Evolutionary conservation across 2,329 filamentous ascomycete genomes (phyloP).

Genomic region (Amylocarpus encephaloides): DNA sequence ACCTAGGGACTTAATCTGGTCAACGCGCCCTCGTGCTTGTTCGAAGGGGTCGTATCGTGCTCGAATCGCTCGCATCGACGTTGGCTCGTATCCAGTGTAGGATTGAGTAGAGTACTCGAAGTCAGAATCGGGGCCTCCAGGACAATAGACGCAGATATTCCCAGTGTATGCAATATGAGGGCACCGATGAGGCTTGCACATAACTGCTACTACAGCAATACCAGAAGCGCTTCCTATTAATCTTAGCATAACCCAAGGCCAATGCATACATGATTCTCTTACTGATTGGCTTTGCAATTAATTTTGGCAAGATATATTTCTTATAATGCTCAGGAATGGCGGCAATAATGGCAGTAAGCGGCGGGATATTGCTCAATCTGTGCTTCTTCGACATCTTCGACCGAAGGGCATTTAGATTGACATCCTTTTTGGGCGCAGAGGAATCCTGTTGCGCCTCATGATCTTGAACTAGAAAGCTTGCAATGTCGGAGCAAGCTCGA

Average conservation of each 20-base stretch:
- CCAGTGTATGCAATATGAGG: slow-evolving; percentile 98
- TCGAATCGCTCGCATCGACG: slow-evolving; percentile 95
- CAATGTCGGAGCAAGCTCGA: slow-evolving; percentile 91
- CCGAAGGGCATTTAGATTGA: slow-evolving; percentile 86
- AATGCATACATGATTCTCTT: slow-evolving; percentile 31
- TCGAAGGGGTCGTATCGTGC: slow-evolving; percentile 97
- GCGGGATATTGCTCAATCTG: slow-evolving; percentile 77
- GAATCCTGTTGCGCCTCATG: slow-evolving; percentile 75
- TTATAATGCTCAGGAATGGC: slow-evolving; percentile 99
- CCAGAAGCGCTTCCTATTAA: slow-evolving; percentile 79
- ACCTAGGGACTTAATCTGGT: slow-evolving; percentile 91
- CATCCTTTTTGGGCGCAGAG: slow-evolving; percentile 68
- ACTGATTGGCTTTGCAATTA: slow-evolving; percentile 95
- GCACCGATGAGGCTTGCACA: slow-evolving; percentile 98
- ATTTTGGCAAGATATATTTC: slow-evolving; percentile 94
- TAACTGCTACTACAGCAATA: slow-evolving; percentile 96
- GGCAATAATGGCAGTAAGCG: slow-evolving; percentile 92
- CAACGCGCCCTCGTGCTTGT: slow-evolving; percentile 89
- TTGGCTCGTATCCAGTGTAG: slow-evolving; percentile 97
- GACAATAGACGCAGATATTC: slow-evolving; percentile 98
- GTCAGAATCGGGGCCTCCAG: slow-evolving; percentile 93
- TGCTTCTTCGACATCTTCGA: slow-evolving; percentile 91
- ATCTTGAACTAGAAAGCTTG: slow-evolving; percentile 88
- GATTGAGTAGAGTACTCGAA: slow-evolving; percentile 99
- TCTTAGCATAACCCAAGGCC: slow-evolving; percentile 13